Base-by-base conservation (phyloP, 2,329 filamentous ascomycete genomes). In the Monilinia fructigena region DNA sequence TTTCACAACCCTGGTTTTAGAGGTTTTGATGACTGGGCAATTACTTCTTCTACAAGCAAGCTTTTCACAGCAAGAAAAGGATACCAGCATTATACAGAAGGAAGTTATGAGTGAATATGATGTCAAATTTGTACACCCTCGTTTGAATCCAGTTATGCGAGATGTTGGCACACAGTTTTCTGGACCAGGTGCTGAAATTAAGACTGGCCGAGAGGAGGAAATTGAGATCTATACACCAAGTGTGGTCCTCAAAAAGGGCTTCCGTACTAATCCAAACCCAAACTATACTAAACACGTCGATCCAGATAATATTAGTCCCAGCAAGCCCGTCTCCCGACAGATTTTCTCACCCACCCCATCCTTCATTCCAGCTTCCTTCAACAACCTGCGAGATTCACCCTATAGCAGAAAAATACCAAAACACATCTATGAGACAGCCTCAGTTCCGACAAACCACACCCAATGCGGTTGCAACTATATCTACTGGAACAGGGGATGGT, bases 21-120 rank as follows among this genome's bases (percentile, higher is more conserved):
- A 93, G 65, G 76, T 82, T 20, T 81, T 96, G 1, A 81, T 99
- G 18, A 93, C 93, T 0, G 80, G 83, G 1, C 92, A 97, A 77
- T 84, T 98, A 70, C 83, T 87, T 63, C 81, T 92, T 40, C 80
- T 98, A 60, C 88, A 90, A 68, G 84, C 83, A 2, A 87, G 83
- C 45, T 98, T 94, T 78, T 83, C 86, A 4, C 93, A 94, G 76
- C 93, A 98, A 76, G 86, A 86, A 68, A 96, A 93, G 76, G 95
- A 99, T 77, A 86, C 86, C 2, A 83, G 88, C 2, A 84, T 97
- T 56, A 90, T 99, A 67, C 92, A 96, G 72, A 92, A 90, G 72
- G 91, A 98, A 78, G 94, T 98, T 6, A 83, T 98, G 79, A 89
- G 93, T 76, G 95, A 99, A 79, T 99, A 99, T 76, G 92, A 98